Base-by-base conservation (phyloP, 1,284 basidiomycete species). In the Trichosporon coremiiforme region DNA sequence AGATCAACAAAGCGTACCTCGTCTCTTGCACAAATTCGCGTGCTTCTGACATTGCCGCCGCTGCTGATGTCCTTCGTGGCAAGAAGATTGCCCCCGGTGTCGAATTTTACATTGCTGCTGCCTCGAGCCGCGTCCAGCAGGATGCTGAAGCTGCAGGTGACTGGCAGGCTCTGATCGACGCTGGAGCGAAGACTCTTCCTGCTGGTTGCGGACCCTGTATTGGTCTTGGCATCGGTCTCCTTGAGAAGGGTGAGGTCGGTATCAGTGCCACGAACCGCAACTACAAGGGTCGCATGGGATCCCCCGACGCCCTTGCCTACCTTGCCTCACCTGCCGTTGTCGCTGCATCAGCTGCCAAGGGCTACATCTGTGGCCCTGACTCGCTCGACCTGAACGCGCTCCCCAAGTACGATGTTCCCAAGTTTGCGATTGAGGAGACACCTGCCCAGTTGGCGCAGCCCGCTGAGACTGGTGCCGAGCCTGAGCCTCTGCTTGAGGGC, bases 261-360 rank as follows among this genome's bases (percentile, higher is more conserved):
- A 99, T 99, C 81, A 95, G 93, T 76, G 96, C 97, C 5, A 99
- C 96, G 13, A 99, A 99, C 85, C 87, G 96, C 81, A 99, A 99
- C 81, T 99, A 98, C 86, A 99, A 99, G 86, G 96, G 96, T 5
- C 87, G 96, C 10, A 99, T 99, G 96, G 96, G 96, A 1, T 90
- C 91, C 76, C 96, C 97, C 0, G 93, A 95, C 65, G 96, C 96
- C 0, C 89, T 92, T 75, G 96, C 96, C 0, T 99, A 99, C 84
- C 89, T 99, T 33, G 95, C 95, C 4, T 95, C 92, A 71, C 96
- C 96, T 0, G 95, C 94, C 1, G 95, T 99, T 4, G 96, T 99
- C 13, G 96, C 97, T 29, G 95, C 97, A 0, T 95, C 92, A 70
- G 97, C 96, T 0, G 86, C 95, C 67, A 93, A 91, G 73, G 96